A percentile compares a stretch with the other conserved stretches of the same genome.
Conservation (phyloP, 495 filamentous ascomycete genomes). For the Penicillium ochrochloron region DNA sequence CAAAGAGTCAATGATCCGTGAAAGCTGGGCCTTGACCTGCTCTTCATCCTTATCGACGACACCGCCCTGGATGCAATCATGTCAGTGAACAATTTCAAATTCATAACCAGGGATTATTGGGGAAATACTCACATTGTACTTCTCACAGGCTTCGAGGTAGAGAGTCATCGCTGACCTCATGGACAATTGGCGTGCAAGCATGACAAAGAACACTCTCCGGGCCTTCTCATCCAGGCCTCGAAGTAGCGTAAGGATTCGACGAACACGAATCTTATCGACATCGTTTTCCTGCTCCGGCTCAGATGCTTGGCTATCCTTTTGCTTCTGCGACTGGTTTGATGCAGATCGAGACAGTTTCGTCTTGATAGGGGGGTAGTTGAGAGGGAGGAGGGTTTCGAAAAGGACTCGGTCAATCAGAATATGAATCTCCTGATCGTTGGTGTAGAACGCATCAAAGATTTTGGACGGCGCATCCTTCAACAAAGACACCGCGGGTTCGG, state of each 20-base stretch:
- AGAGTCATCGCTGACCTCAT: slow-evolving; percentile 70
- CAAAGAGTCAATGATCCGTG: slow-evolving; percentile 67
- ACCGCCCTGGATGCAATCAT: slow-evolving; percentile 60
- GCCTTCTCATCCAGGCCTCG: slow-evolving; percentile 77
- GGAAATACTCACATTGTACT: slow-evolving; percentile 65
- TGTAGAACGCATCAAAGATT: slow-evolving; percentile 86
- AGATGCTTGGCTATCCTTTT: slow-evolving; percentile 54
- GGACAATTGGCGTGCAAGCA: slow-evolving; percentile 73
- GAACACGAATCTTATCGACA: slow-evolving; percentile 81
- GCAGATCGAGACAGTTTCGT: slow-evolving; percentile 62
- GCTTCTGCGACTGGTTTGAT: slow-evolving; percentile 65
- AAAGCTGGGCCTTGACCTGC: slow-evolving; percentile 68
- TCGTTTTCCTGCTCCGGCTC: slow-evolving; percentile 61
- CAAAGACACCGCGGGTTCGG: slow-evolving; percentile 71
- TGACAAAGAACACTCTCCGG: slow-evolving; percentile 86
- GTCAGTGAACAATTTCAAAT: slow-evolving; percentile 32
- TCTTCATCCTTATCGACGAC: slow-evolving; percentile 75
- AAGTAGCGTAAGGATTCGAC: slow-evolving; percentile 81
- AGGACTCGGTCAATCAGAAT: slow-evolving; percentile 82
- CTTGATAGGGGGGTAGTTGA: slow-evolving; percentile 82
- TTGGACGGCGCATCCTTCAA: slow-evolving; percentile 81
- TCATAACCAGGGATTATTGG: not conserved
- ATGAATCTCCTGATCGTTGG: slow-evolving; percentile 87
- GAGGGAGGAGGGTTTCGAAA: slow-evolving; percentile 82
- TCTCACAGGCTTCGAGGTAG: slow-evolving; percentile 79